phyloP scores from a whole-genome alignment of 345 rosid genomes.

The Gynandropsis gynandra region DNA sequence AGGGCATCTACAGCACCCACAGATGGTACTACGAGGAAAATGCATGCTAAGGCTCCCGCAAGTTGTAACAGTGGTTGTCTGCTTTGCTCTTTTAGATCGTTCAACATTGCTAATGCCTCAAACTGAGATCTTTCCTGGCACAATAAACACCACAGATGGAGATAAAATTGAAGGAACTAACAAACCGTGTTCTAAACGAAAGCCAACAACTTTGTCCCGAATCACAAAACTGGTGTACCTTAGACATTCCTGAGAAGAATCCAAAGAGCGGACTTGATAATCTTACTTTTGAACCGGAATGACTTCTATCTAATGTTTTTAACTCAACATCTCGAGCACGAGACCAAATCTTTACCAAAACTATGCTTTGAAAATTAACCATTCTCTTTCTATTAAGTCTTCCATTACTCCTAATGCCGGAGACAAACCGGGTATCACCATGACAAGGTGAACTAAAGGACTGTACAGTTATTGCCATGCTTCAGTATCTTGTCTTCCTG shows the following conservation, averaged over 20 bases:
- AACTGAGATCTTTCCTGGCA: constrained; percentile 34
- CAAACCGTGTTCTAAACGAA: neutral
- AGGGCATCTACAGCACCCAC: constrained; percentile 89
- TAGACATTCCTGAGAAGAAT: constrained; percentile 33
- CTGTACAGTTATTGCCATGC: constrained; percentile 53
- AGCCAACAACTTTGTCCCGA: constrained; percentile 2
- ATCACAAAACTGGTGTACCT: constrained; percentile 23
- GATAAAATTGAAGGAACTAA: neutral
- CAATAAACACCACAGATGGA: constrained; percentile 1
- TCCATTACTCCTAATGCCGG: constrained; percentile 25
- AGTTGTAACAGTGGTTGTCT: constrained; percentile 38
- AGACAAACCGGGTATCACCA: constrained; percentile 31
- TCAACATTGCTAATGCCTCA: constrained; percentile 29
- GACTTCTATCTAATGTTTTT: constrained; percentile 20
- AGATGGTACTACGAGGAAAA: constrained; percentile 64
- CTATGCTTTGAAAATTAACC: constrained; percentile 19
- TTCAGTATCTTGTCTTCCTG: constrained; percentile 26
- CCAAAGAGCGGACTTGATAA: constrained; percentile 29
- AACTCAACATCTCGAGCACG: constrained; percentile 27
- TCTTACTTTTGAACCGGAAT: constrained; percentile 19
- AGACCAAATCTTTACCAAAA: constrained; percentile 33
- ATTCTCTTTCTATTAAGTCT: constrained; percentile 30
- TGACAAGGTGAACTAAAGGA: constrained; percentile 37
- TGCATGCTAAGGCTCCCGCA: constrained; percentile 48
- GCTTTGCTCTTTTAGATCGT: constrained; percentile 34